A percentile compares a stretch with the other conserved stretches of the same genome.
Conservation (phyloP, 1,284 basidiomycete genomes). For the Paramarasmius palmivorus region DNA sequence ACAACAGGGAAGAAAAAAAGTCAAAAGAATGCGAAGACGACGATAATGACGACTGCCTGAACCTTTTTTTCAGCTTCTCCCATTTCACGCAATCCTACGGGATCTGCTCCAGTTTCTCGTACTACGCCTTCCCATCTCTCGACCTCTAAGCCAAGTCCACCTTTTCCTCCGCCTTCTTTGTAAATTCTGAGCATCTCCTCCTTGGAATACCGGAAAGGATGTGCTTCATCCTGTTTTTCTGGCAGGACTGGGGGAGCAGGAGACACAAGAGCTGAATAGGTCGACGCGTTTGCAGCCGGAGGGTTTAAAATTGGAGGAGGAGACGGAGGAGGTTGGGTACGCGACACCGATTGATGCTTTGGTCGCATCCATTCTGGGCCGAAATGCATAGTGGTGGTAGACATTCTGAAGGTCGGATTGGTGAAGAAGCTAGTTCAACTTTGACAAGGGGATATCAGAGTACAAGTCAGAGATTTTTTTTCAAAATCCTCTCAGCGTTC, state of each 20-base stretch:
- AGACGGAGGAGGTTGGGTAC: conserved; percentile 58
- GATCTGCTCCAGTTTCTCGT: conserved; percentile 70
- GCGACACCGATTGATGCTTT: conserved; percentile 60
- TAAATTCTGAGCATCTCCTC: conserved; percentile 86
- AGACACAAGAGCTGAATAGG: conserved; percentile 79
- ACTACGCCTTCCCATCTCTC: conserved; percentile 87
- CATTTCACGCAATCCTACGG: conserved; percentile 78
- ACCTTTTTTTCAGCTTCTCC: conserved; percentile 89
- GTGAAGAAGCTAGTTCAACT: conserved; percentile 16
- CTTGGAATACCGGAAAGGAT: conserved; percentile 85
- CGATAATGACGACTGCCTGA: conserved; percentile 25
- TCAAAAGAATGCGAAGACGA: conserved; percentile 11
- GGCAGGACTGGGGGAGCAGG: conserved; percentile 49
- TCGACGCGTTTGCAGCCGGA: conserved; percentile 56
- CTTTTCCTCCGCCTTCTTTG: conserved; percentile 74
- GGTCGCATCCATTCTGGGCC: conserved; percentile 89
- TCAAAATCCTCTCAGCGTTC: conserved; percentile 27
- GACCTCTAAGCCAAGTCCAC: conserved; percentile 79
- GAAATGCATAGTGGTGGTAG: conserved; percentile 79
- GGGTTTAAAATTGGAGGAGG: conserved; percentile 43
- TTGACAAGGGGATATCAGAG: conserved; percentile 18
- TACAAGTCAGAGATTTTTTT: conserved; percentile 20
- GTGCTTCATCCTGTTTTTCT: conserved; percentile 60
- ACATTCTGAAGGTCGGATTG: conserved; percentile 47
- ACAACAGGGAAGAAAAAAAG: conserved; percentile 18